phyloP scores from a whole-genome alignment of 441 rosid genomes.

The Gossypium trilobum region DNA sequence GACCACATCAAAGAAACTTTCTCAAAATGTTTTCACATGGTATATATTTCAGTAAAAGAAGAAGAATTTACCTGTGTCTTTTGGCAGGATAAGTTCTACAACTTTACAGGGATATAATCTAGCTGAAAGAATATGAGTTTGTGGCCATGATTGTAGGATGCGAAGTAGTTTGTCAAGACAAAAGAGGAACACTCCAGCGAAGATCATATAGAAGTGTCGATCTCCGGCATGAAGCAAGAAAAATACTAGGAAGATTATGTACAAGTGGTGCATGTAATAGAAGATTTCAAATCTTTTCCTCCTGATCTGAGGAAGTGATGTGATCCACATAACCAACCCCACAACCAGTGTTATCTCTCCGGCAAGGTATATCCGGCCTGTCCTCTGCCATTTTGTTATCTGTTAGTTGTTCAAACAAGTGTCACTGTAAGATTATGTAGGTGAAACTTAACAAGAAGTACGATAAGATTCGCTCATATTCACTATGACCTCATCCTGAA shows the following conservation, averaged over 20 bases:
- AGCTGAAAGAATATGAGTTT: slow-evolving; percentile 46
- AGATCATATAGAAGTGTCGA: slow-evolving; percentile 63
- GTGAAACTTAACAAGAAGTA: not conserved
- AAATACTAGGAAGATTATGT: slow-evolving; percentile 50
- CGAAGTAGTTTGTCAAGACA: slow-evolving; percentile 66
- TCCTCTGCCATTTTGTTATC: slow-evolving; percentile 72
- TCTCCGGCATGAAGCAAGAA: slow-evolving; percentile 84
- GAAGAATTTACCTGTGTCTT: slow-evolving; percentile 45
- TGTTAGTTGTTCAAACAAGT: slow-evolving; percentile 18
- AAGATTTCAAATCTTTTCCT: slow-evolving; percentile 63
- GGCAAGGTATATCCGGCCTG: slow-evolving; percentile 66
- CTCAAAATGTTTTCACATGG: not conserved
- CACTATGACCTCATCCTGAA: slow-evolving; percentile 52
- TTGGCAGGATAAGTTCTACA: slow-evolving; percentile 61
- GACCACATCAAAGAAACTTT: not conserved
- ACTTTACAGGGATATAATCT: slow-evolving; percentile 47
- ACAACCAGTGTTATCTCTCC: slow-evolving; percentile 51
- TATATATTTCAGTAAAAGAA: not conserved
- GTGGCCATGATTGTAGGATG: slow-evolving; percentile 55
- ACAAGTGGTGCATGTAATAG: slow-evolving; percentile 70
- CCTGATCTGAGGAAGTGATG: slow-evolving; percentile 78
- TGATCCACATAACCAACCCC: slow-evolving; percentile 64
- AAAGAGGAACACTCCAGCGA: slow-evolving; percentile 73
- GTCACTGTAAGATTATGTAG: not conserved
- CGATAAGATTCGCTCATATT: not conserved